These are phyloP conservation scores for Mycocentrospora acerina DNA, from an alignment of 2,329 filamentous ascomycete species.

Conservation along the genomic window DNA sequence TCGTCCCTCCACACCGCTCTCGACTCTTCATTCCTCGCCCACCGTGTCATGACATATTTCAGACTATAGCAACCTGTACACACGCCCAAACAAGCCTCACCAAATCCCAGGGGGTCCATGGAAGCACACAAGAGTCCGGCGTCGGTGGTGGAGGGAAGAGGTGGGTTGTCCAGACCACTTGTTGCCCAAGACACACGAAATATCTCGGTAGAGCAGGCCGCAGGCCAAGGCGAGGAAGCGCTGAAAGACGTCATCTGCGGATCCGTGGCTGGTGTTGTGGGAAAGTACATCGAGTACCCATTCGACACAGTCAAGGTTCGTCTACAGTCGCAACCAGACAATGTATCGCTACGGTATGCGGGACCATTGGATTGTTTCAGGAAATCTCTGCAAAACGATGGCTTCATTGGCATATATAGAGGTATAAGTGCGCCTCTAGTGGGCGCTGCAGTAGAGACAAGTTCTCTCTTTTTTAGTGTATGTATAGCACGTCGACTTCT, in stretches of 20 bases:
- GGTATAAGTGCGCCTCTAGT: slow-evolving; percentile 89
- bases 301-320: slow-evolving; percentile 99
- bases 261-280: slow-evolving; percentile 84
- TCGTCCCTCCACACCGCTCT: slow-evolving; percentile 33
- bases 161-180: slow-evolving; percentile 19
- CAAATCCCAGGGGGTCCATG: slow-evolving; percentile 19
- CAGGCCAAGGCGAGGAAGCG: slow-evolving; percentile 62
- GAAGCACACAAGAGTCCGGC: slow-evolving; percentile 33
- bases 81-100: slow-evolving; percentile 4
- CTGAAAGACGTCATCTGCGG: slow-evolving; percentile 87
- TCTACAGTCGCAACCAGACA: slow-evolving; percentile 90
- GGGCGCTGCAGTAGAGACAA: slow-evolving; percentile 89
- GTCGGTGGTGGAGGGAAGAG: slow-evolving; percentile 34
- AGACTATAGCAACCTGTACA: slow-evolving; percentile 1
- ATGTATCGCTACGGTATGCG: slow-evolving; percentile 75
- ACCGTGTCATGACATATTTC: slow-evolving; percentile 16
- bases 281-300: slow-evolving; percentile 97
- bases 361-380: slow-evolving; percentile 93
- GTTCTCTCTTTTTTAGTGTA: slow-evolving; percentile 84
- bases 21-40: slow-evolving; percentile 17
- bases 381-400: slow-evolving; percentile 78
- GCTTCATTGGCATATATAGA: slow-evolving; percentile 80
- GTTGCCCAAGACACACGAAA: slow-evolving; percentile 20
- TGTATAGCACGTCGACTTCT: slow-evolving; percentile 12
- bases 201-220: slow-evolving; percentile 11